These are phyloP conservation scores for Amphichorda felina DNA, from an alignment of 2,329 filamentous ascomycete species.

Conservation along the genomic window DNA sequence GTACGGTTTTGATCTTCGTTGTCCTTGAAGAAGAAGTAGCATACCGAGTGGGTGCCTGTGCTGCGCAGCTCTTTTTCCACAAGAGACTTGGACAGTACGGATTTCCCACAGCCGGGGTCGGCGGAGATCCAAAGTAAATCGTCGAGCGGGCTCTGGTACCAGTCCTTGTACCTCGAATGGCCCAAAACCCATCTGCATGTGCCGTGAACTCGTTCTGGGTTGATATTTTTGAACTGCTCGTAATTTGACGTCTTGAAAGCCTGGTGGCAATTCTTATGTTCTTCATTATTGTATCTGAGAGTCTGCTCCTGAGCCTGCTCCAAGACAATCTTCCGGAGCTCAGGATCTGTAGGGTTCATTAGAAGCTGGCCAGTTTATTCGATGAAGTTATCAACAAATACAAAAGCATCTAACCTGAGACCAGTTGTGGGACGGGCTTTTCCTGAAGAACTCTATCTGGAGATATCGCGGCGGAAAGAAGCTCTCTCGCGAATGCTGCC, in stretches of 20 bases:
- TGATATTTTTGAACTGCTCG: slow-evolving; percentile 14
- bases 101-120: slow-evolving; percentile 31
- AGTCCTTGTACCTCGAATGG: slow-evolving; percentile 13
- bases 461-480: not conserved
- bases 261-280: no score
- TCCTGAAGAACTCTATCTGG: no score
- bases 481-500: slow-evolving; percentile 9
- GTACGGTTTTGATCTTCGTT: slow-evolving; percentile 18
- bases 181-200: slow-evolving; percentile 21
- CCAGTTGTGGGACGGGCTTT: no score
- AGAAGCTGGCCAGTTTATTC: no score
- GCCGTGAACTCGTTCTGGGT: slow-evolving; percentile 12
- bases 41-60: slow-evolving; percentile 10
- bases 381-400: no score
- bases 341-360: no score
- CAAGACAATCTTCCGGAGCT: no score
- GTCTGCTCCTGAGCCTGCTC: no score
- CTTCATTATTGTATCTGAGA: no score
- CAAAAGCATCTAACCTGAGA: no score
- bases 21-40: slow-evolving; percentile 31
- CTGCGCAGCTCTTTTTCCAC: slow-evolving; percentile 15
- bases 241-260: slow-evolving; percentile 14
- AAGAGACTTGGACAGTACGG: slow-evolving; percentile 24
- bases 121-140: slow-evolving; percentile 26
- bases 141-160: slow-evolving; percentile 9